A percentile compares a stretch with the other conserved stretches of the same genome.
Conservation (phyloP, 495 filamentous ascomycete genomes). For the Aspergillus taichungensis region DNA sequence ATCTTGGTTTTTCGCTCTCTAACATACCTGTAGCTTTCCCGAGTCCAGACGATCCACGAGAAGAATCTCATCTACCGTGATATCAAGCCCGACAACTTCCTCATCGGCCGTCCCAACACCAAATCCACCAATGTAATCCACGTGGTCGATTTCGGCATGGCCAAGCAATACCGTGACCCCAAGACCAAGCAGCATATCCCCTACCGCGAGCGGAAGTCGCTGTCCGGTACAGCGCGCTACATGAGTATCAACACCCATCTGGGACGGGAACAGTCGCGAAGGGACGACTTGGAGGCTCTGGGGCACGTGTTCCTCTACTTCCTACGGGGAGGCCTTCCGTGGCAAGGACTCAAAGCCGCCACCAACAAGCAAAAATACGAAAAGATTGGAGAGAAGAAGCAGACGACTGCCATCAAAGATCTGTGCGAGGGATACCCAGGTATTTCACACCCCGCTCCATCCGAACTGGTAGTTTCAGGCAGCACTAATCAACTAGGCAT, state of each 20-base stretch:
- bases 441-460: slow-evolving; percentile 19
- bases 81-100: slow-evolving; percentile 99
- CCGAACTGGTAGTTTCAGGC: not conserved
- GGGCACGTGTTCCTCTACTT: slow-evolving; percentile 99
- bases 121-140: slow-evolving; percentile 98
- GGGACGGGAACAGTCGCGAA: slow-evolving; percentile 88
- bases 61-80: slow-evolving; percentile 99
- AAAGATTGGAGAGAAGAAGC: slow-evolving; percentile 99
- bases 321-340: slow-evolving; percentile 87
- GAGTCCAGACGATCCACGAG: slow-evolving; percentile 98
- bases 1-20: not conserved
- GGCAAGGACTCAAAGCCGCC: slow-evolving; percentile 97
- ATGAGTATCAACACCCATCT: slow-evolving; percentile 99
- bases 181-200: slow-evolving; percentile 99
- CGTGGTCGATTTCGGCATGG: slow-evolving; percentile 99
- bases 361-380: slow-evolving; percentile 99
- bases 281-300: slow-evolving; percentile 92
- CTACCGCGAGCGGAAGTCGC: slow-evolving; percentile 93
- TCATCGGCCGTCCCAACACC: slow-evolving; percentile 86
- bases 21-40: slow-evolving; percentile 59
- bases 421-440: slow-evolving; percentile 91
- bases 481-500: slow-evolving; percentile 12
- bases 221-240: slow-evolving; percentile 95
- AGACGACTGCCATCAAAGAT: slow-evolving; percentile 93
- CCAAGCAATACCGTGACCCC: slow-evolving; percentile 97